Evolutionary conservation across 2,329 filamentous ascomycete genomes (phyloP), one percentile per base, ranked within the genome.

Genomic region (Penicillium oxalicum): DNA sequence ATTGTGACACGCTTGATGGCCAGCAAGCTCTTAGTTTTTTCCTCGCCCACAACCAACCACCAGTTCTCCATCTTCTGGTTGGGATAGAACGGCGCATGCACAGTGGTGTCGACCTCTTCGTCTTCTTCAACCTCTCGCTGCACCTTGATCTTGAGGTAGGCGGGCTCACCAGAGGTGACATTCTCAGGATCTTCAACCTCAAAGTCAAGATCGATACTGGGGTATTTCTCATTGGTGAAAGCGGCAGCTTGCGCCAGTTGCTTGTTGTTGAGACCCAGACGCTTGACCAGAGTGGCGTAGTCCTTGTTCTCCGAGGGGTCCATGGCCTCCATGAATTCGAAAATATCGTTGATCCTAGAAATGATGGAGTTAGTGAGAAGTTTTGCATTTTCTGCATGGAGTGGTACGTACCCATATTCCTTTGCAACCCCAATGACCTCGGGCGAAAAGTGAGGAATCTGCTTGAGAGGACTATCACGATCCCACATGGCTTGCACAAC

Each of bases 401-500:
- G 42, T 38, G 46, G 40, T 55, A 78, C 80, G 63, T 82, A 87
- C 82, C 81, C 85, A 65, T 83, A 87, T 49, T 87, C 83, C 63
- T 87, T 87, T 39, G 88, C 89, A 55, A 82, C 86, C 70, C 91
- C 87, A 58, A 97, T 84, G 44, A 87, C 85, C 52, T 91, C 85
- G 34, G 85, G 81, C 12, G 85, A 82, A 68, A 97, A 97, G 74
- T 97, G 89, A 58, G 93, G 93, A 63, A 98, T 96, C 71, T 98
- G 93, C 75, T 96, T 96, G 58, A 98, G 79, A 35, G 93, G 91
- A 61, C 88, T 94, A 69, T 98, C 93, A 49, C 91, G 87, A 72
- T 98, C 91, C 93, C 93, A 98, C 88, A 97, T 95, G 43, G 87
- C 91, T 72, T 98, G 93, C 3, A 98, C 91, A 45, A 94, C 88